These are phyloP conservation scores for Gossypium schwendimanii DNA, from an alignment of 441 rosid species.

Conservation along the genomic window DNA sequence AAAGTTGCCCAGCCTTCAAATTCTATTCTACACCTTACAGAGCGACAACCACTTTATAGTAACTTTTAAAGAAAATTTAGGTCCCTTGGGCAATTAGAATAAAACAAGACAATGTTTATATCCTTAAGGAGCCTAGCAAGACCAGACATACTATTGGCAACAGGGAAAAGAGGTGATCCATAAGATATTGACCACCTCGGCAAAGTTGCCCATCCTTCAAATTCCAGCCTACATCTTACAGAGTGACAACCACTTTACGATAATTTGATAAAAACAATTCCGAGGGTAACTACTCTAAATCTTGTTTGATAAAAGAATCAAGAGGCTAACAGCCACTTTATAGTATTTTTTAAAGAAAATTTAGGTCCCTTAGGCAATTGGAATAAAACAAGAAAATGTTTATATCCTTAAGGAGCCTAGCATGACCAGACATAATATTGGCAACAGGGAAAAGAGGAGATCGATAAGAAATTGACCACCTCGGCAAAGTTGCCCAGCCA, in stretches of 20 bases:
- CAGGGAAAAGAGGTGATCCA: neutral
- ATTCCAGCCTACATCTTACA: neutral
- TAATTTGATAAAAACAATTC: neutral
- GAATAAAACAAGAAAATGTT: constrained; percentile 3
- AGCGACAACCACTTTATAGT: neutral
- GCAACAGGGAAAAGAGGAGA: constrained; percentile 63
- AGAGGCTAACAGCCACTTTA: neutral
- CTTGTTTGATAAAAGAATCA: neutral
- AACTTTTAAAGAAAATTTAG: neutral
- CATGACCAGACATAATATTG: constrained; percentile 25
- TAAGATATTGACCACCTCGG: neutral
- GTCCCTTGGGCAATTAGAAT: neutral
- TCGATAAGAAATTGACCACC: constrained; percentile 34
- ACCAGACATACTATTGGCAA: neutral
- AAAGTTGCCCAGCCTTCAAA: constrained; percentile 34
- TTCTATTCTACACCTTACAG: neutral
- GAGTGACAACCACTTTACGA: neutral
- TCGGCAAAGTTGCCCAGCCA: constrained; percentile 41
- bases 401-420: constrained; percentile 16
- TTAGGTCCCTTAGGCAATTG: constrained; percentile 18
- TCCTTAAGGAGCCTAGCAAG: neutral
- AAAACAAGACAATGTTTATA: neutral
- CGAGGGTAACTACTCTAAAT: neutral
- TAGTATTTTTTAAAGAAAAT: neutral
- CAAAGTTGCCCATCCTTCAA: neutral